Percentiles rank a stretch among this genome's conserved stretches.
phyloP scores from a whole-genome alignment of 2,329 filamentous ascomycete genomes.

The Ophiostoma ips region DNA sequence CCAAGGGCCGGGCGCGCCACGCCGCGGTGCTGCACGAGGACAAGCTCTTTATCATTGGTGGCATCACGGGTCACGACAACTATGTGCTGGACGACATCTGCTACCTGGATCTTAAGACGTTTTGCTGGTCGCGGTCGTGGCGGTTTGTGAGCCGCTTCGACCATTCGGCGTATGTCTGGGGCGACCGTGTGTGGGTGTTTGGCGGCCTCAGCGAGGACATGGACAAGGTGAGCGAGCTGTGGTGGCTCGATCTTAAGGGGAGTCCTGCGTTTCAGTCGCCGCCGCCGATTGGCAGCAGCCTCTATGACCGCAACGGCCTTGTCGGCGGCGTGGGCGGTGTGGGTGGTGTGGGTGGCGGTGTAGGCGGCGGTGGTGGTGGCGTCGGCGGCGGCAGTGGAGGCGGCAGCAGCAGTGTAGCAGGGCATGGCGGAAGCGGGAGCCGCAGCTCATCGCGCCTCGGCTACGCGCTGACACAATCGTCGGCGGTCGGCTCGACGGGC shows the following conservation, averaged over 20 bases:
- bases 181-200: conserved; percentile 89
- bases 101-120: conserved; percentile 92
- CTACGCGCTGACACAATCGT: conserved; percentile 28
- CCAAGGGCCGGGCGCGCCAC: conserved; percentile 82
- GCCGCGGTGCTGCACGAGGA: conserved; percentile 91
- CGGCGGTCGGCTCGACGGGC: conserved; percentile 41
- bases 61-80: conserved; percentile 87
- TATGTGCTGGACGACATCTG: conserved; percentile 91
- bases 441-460: conserved; percentile 34
- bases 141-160: conserved; percentile 91
- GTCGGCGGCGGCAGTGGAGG: conserved; percentile 19
- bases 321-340: neutral
- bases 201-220: conserved; percentile 90
- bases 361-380: conserved; percentile 15
- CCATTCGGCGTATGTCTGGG: conserved; percentile 85
- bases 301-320: conserved; percentile 28
- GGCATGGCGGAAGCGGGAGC: conserved; percentile 12
- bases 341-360: no score
- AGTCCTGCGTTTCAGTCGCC: conserved; percentile 68
- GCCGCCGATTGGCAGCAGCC: conserved; percentile 38
- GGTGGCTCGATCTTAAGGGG: conserved; percentile 93
- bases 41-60: conserved; percentile 88
- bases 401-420: conserved; percentile 22
- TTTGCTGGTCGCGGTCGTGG: conserved; percentile 95
- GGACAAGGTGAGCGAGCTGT: conserved; percentile 91